Percentiles rank a stretch among this genome's conserved stretches.
Evolutionary conservation across 257 asterid genomes (phyloP).

Genomic region (Solanum etuberosum): DNA sequence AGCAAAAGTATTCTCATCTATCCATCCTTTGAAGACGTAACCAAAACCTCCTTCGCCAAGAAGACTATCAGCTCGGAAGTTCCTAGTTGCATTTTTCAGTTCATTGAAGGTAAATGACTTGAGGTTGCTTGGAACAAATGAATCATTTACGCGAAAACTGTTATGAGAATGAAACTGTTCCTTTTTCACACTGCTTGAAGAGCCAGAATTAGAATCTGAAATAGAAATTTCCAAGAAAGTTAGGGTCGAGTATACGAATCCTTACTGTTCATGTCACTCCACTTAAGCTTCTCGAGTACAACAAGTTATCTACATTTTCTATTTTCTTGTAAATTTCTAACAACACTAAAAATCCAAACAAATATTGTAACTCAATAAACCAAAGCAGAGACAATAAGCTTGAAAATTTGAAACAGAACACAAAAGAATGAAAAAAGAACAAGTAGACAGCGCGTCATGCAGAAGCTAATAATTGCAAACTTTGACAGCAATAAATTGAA

Average conservation of each 20-base stretch:
- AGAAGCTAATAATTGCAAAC: background rate
- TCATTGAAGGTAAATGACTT: slow-evolving; percentile 2
- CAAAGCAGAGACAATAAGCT: no score
- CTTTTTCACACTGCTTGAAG: background rate
- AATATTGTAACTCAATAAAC: background rate
- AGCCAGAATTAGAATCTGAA: background rate
- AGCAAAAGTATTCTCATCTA: background rate
- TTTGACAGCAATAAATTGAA: background rate
- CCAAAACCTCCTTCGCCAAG: slow-evolving; percentile 13
- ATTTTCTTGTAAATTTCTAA: background rate
- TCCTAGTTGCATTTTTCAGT: slow-evolving; percentile 7
- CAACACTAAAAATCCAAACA: background rate
- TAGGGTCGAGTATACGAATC: background rate
- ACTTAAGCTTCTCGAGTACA: background rate
- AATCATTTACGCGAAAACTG: background rate
- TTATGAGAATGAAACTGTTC: background rate
- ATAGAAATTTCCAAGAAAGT: background rate
- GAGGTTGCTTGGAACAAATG: background rate
- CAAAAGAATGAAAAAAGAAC: background rate
- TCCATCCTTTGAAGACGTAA: slow-evolving; percentile 12
- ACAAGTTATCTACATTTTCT: background rate
- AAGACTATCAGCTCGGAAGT: slow-evolving; percentile 4
- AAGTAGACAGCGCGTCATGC: background rate
- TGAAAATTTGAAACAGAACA: background rate
- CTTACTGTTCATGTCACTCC: background rate